Base-by-base conservation (phyloP, 805 yeast genomes). In the Yarrowia porcina region DNA sequence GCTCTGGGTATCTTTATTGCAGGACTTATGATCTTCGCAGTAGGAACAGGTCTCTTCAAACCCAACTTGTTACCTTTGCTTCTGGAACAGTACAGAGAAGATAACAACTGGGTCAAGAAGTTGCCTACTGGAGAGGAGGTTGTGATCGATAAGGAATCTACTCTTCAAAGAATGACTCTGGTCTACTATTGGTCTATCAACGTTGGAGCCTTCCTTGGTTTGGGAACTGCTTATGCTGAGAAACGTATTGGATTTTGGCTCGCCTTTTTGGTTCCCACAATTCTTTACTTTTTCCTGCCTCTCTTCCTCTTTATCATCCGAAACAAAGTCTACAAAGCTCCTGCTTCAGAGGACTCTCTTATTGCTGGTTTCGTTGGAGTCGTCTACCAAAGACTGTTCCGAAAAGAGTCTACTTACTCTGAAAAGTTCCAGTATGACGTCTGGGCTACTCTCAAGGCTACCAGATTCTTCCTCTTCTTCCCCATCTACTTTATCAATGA, bases 31-130 rank as follows among this genome's bases (percentile, higher is more conserved):
- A 41, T 41, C 18, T 41, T 41, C 10, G 45, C 45, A 2, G 5
- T 41, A 6, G 45, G 45, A 41, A 41, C 45, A 10, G 45, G 45
- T 15, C 45, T 41, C 20, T 41, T 41, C 45, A 41, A 41, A 8
- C 45, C 45, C 20, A 41, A 41, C 30, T 41, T 41, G 30, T 30
- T 41, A 8, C 45, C 45, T 13, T 18, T 41, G 30, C 30, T 41
- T 7, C 45, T 41, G 18, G 45, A 41, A 41, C 45, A 41, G 45
- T 41, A 41, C 45, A 4, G 45, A 41, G 45, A 41, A 41, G 45
- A 41, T 13, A 23, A 41, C 45, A 25, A 41, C 30, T 41, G 45
- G 45, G 45, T 41, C 18, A 41, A 41, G 45, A 41, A 41, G 45
- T 6, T 41, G 30, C 45, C 45, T n/a, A 23, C 13, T n/a, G 45